Conservation (phyloP, 2,329 filamentous ascomycete species). For the Sclerotinia subarctica region DNA sequence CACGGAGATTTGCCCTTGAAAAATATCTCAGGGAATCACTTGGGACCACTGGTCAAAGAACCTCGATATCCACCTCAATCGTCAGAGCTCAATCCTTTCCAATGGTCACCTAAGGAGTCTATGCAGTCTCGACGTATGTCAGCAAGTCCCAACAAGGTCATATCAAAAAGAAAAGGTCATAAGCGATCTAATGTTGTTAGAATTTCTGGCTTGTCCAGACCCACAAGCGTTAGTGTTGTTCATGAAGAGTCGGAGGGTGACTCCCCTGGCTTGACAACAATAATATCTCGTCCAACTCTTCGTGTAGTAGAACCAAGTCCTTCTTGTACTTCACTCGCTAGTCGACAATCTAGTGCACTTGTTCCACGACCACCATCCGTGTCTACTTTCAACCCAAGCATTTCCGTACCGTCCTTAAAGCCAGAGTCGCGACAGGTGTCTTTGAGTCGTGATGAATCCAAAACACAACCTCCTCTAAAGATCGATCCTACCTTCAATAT, state of each 20-base stretch:
- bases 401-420: slow-evolving; percentile 23
- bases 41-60: slow-evolving; percentile 19
- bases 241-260: slow-evolving; percentile 33
- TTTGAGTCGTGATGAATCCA: neutral
- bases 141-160: slow-evolving; percentile 22
- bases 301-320: slow-evolving; percentile 24
- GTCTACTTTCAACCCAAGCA: slow-evolving; percentile 29
- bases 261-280: slow-evolving; percentile 19
- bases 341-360: slow-evolving; percentile 5
- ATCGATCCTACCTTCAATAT: slow-evolving; percentile 30
- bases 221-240: slow-evolving; percentile 30
- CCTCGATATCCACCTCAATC: neutral
- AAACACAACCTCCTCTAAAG: slow-evolving; percentile 24
- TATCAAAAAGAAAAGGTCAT: slow-evolving; percentile 29
- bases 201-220: slow-evolving; percentile 31
- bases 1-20: slow-evolving; percentile 26
- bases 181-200: slow-evolving; percentile 32
- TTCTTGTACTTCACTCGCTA: slow-evolving; percentile 21
- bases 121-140: slow-evolving; percentile 23
- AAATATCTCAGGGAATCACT: slow-evolving; percentile 30
- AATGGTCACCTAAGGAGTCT: slow-evolving; percentile 32
- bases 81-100: slow-evolving; percentile 30
- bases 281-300: slow-evolving; percentile 20
- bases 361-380: slow-evolving; percentile 28
- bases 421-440: neutral